Percentiles rank a stretch among this genome's conserved stretches.
Conservation (phyloP, 768 basidiomycete genomes). For the Pleurotus tuoliensis region DNA sequence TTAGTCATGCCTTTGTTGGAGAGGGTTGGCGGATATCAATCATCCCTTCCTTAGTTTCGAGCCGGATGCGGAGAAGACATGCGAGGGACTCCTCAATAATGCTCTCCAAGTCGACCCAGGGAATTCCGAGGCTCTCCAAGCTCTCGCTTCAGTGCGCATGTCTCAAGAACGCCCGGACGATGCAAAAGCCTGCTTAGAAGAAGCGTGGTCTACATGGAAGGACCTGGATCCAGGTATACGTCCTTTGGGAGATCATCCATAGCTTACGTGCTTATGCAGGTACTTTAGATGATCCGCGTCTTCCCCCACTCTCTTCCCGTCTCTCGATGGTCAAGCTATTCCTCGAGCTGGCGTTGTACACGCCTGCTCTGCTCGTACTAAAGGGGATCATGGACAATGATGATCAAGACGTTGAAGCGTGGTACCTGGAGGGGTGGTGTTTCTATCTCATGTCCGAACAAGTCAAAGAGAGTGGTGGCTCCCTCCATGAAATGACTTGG, state of each 20-base stretch:
- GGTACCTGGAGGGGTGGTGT: slow-evolving; percentile 95
- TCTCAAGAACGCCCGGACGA: slow-evolving; percentile 84
- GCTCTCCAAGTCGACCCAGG: slow-evolving; percentile 72
- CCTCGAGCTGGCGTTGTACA: slow-evolving; percentile 69
- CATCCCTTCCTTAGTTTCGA: slow-evolving; percentile 54
- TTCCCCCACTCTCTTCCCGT: slow-evolving; percentile 71
- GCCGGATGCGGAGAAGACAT: slow-evolving; percentile 75
- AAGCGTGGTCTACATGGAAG: slow-evolving; percentile 67
- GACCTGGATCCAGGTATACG: slow-evolving; percentile 52
- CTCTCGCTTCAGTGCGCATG: slow-evolving; percentile 82
- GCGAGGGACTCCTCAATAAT: slow-evolving; percentile 69
- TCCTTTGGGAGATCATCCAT: background rate
- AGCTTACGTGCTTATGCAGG: slow-evolving; percentile 1
- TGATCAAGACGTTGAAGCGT: slow-evolving; percentile 85
- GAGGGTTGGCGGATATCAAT: too few relatives aligned
- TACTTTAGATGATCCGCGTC: slow-evolving; percentile 53
- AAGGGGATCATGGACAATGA: slow-evolving; percentile 78
- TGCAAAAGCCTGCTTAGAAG: slow-evolving; percentile 64
- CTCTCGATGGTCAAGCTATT: slow-evolving; percentile 77
- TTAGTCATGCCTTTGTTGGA: slow-evolving; percentile 24
- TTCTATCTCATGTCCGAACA: slow-evolving; percentile 82
- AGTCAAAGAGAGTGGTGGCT: slow-evolving; percentile 46
- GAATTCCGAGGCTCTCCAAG: slow-evolving; percentile 76
- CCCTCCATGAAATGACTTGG: slow-evolving; percentile 54
- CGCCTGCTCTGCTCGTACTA: slow-evolving; percentile 71